phyloP scores from a whole-genome alignment of 2,329 filamentous ascomycete genomes.

The Allantophomopsis cytisporea region DNA sequence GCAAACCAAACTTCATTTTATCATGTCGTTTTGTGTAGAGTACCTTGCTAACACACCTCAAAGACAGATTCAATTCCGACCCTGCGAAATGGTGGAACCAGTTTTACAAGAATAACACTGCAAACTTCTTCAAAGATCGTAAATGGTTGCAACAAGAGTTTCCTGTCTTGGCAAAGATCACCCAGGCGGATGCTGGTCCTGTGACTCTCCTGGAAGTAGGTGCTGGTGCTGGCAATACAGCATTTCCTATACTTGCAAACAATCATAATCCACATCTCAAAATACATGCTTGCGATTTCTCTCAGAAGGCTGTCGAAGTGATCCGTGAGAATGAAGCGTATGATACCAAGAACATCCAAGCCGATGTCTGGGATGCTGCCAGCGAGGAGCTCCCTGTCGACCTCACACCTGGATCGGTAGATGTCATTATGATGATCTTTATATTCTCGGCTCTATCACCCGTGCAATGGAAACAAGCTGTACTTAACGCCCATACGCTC shows the following conservation, averaged over 20 bases:
- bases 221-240: slow-evolving; percentile 90
- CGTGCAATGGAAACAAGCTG: slow-evolving; percentile 68
- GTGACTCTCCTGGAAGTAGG: slow-evolving; percentile 77
- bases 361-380: slow-evolving; percentile 90
- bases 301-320: slow-evolving; percentile 84
- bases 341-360: slow-evolving; percentile 57
- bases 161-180: slow-evolving; percentile 69
- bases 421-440: slow-evolving; percentile 90
- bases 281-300: slow-evolving; percentile 93
- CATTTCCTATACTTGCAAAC: slow-evolving; percentile 75
- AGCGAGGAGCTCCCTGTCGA: slow-evolving; percentile 61
- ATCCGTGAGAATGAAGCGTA: slow-evolving; percentile 75
- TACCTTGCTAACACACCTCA: slow-evolving; percentile 23
- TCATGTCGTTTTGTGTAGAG: slow-evolving; percentile 3
- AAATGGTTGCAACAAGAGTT: slow-evolving; percentile 98
- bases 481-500: slow-evolving; percentile 67
- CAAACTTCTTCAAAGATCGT: slow-evolving; percentile 97
- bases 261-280: slow-evolving; percentile 74
- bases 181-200: slow-evolving; percentile 52
- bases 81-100: slow-evolving; percentile 96
- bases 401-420: slow-evolving; percentile 65
- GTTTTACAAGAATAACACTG: slow-evolving; percentile 95
- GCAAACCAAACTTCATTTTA: slow-evolving; percentile 9
- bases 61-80: slow-evolving; percentile 73
- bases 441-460: slow-evolving; percentile 90